phyloP scores from a whole-genome alignment of 495 filamentous ascomycete species.

The Xanthoparmelia taractica region DNA sequence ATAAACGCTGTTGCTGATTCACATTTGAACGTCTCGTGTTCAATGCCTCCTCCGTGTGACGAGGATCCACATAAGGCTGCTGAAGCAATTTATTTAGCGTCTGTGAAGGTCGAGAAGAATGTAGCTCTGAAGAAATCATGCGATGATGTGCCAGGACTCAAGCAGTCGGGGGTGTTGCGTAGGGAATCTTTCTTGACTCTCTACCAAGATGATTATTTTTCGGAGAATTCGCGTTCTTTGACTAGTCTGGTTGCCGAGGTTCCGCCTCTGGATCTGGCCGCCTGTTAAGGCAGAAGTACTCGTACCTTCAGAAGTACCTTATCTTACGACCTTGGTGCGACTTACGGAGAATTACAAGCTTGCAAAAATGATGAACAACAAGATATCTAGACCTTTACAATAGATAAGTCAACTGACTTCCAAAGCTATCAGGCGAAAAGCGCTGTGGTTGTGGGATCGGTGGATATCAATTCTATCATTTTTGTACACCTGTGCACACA shows the following conservation, averaged over 20 bases:
- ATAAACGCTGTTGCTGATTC: background rate
- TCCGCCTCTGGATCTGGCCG: no score
- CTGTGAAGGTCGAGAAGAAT: background rate
- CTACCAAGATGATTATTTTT: no score
- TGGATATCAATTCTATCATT: slow-evolving; percentile 3
- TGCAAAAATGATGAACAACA: no score
- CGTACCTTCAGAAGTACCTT: no score
- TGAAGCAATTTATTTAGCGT: background rate
- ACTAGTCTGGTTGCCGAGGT: background rate
- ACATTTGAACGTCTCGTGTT: background rate
- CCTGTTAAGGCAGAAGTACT: no score
- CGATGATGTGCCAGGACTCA: background rate
- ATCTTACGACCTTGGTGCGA: no score
- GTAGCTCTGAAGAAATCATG: background rate
- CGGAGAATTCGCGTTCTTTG: background rate
- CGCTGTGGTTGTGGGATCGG: background rate
- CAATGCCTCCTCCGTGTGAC: background rate
- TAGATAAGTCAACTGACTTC: no score
- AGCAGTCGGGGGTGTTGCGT: no score
- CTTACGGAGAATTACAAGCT: no score
- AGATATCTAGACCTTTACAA: no score
- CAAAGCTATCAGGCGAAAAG: no score
- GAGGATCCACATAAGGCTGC: background rate
- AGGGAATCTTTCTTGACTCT: no score
- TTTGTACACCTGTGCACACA: slow-evolving; percentile 3